These are phyloP conservation scores for Didymella lethalis DNA, from an alignment of 2,329 filamentous ascomycete genomes.

Conservation along the genomic window DNA sequence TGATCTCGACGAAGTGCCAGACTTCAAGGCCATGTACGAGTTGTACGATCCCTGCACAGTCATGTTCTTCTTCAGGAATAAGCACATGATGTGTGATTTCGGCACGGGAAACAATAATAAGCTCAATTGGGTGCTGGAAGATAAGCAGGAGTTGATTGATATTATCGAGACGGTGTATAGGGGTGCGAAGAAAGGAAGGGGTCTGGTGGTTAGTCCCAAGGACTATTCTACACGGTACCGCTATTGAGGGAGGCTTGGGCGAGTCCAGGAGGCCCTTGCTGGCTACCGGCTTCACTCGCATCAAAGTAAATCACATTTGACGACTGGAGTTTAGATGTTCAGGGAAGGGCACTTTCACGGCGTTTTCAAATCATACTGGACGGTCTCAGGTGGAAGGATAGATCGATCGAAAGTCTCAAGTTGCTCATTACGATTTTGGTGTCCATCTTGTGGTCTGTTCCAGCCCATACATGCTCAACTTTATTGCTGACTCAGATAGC, in stretches of 20 bases:
- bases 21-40: constrained; percentile 94
- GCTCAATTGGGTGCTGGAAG: constrained; percentile 93
- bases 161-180: constrained; percentile 98
- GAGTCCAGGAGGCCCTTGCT: too few species aligned
- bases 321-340: too few species aligned
- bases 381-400: too few species aligned
- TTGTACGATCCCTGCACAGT: constrained; percentile 91
- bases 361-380: too few species aligned
- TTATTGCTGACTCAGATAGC: too few species aligned
- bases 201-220: constrained; percentile 96
- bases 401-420: too few species aligned
- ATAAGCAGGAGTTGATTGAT: constrained; percentile 98
- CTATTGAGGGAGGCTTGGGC: constrained; percentile 56
- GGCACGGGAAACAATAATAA: constrained; percentile 98
- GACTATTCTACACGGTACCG: constrained; percentile 75
- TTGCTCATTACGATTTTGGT: too few species aligned
- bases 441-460: too few species aligned
- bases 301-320: too few species aligned
- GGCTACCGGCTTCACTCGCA: too few species aligned
- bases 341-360: too few species aligned
- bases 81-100: constrained; percentile 98
- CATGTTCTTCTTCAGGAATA: constrained; percentile 98
- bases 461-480: too few species aligned
- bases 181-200: constrained; percentile 96
- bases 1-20: constrained; percentile 73